phyloP scores from a whole-genome alignment of 805 yeast genomes.

The Wickerhamiella azyma region DNA sequence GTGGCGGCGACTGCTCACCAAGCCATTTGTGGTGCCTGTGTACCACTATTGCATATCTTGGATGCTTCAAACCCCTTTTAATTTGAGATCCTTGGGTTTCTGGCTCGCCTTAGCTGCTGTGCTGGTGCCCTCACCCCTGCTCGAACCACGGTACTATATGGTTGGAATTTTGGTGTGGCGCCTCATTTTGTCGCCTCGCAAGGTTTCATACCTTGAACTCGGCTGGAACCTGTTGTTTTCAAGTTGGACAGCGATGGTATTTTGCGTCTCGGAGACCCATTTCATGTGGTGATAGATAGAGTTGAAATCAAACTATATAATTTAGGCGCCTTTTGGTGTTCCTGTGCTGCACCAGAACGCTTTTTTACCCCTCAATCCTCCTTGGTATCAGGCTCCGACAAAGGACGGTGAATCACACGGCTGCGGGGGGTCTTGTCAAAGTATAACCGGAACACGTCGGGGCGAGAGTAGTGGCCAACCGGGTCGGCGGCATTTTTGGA shows the following conservation, averaged over 20 bases:
- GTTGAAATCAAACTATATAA: neutral
- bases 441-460: neutral
- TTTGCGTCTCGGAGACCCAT: constrained; percentile 50
- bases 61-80: constrained; percentile 23
- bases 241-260: constrained; percentile 38
- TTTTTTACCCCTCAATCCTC: no score
- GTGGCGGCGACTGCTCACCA: constrained; percentile 49
- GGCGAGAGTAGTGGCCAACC: constrained; percentile 11
- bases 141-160: constrained; percentile 89
- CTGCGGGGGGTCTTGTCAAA: neutral
- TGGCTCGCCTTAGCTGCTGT: constrained; percentile 42
- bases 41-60: constrained; percentile 46
- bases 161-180: constrained; percentile 71
- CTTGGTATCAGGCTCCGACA: no score
- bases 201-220: constrained; percentile 37
- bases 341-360: no score
- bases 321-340: no score
- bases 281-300: constrained; percentile 63
- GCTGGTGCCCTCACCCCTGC: constrained; percentile 76
- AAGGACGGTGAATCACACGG: no score
- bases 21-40: constrained; percentile 39
- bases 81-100: constrained; percentile 28
- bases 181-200: constrained; percentile 30
- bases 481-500: constrained; percentile 11
- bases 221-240: constrained; percentile 50